These are phyloP conservation scores for Rhizomucor pusillus DNA, from an alignment of 371 early-diverging fungal species.

Conservation along the genomic window DNA sequence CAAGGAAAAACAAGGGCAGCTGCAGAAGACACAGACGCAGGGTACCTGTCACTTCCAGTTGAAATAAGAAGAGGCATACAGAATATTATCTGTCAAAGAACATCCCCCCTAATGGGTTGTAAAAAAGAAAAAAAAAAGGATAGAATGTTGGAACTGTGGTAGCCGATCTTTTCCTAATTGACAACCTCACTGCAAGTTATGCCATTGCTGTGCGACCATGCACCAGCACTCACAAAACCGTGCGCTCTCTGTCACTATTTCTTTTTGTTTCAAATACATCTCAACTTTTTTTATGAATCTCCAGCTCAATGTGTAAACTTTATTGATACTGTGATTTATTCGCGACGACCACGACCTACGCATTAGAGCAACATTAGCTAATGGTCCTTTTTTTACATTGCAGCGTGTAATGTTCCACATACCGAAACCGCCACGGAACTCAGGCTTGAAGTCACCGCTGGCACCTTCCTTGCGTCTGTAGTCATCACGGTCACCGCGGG, in stretches of 20 bases:
- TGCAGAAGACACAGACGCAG: too few relatives aligned
- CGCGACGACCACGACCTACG: conserved; percentile 48
- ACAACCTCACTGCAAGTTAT: not conserved
- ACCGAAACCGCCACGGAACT: conserved; percentile 89
- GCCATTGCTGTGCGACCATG: not conserved
- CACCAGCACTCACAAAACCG: not conserved
- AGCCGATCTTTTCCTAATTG: not conserved
- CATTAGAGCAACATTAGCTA: not conserved
- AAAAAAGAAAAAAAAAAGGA: too few relatives aligned
- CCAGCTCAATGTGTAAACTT: not conserved
- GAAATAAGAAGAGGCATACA: too few relatives aligned
- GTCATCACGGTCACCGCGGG: conserved; percentile 75
- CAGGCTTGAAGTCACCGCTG: conserved; percentile 90
- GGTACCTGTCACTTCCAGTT: too few relatives aligned
- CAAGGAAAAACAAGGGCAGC: too few relatives aligned
- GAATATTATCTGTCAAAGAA: too few relatives aligned
- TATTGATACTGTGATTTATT: conserved; percentile 22
- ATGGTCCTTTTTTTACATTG: not conserved
- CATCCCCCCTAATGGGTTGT: too few relatives aligned
- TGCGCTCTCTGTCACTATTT: not conserved
- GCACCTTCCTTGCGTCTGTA: conserved; percentile 96
- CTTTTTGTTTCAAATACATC: not conserved
- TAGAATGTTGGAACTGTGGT: too few relatives aligned
- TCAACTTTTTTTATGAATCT: not conserved
- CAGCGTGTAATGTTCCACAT: conserved; percentile 10